Evolutionary conservation across 345 rosid species (phyloP).

Genomic region (Linum usitatissimum): DNA sequence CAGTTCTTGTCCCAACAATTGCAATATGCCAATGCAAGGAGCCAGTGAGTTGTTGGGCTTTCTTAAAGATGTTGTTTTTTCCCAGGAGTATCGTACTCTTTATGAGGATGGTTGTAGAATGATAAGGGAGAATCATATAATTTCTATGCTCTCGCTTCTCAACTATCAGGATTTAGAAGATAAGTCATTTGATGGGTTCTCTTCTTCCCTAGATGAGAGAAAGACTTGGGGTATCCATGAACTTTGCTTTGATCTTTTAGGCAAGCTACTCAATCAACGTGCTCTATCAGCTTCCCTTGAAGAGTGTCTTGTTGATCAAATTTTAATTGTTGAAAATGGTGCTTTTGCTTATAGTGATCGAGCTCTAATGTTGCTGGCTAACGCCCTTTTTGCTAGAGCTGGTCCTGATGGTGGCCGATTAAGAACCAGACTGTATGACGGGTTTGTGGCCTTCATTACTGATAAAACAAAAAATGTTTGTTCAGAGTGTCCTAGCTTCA

Average conservation of each 20-base stretch:
- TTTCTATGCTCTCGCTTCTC: slow-evolving; percentile 59
- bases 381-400: slow-evolving; percentile 45
- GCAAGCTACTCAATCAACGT: slow-evolving; percentile 44
- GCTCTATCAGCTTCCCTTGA: slow-evolving; percentile 58
- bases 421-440: slow-evolving; percentile 50
- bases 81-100: slow-evolving; percentile 49
- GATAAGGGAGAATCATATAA: slow-evolving; percentile 53
- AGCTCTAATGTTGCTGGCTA: slow-evolving; percentile 67
- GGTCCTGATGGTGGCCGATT: slow-evolving; percentile 55
- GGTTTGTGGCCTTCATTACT: slow-evolving; percentile 46
- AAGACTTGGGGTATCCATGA: slow-evolving; percentile 40
- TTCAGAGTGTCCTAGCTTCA: slow-evolving; percentile 39
- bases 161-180: slow-evolving; percentile 42
- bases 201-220: slow-evolving; percentile 45
- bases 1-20: slow-evolving; percentile 32
- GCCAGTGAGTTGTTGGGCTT: slow-evolving; percentile 64
- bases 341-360: slow-evolving; percentile 52
- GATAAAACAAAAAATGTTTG: slow-evolving; percentile 41
- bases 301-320: slow-evolving; percentile 57
- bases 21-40: slow-evolving; percentile 74
- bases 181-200: slow-evolving; percentile 33
- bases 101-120: slow-evolving; percentile 61
- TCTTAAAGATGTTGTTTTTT: slow-evolving; percentile 57
- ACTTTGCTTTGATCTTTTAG: slow-evolving; percentile 63
- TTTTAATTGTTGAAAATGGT: slow-evolving; percentile 65